Evolutionary conservation across 805 yeast genomes (phyloP).

Genomic region (Torulaspora gathmanii): DNA sequence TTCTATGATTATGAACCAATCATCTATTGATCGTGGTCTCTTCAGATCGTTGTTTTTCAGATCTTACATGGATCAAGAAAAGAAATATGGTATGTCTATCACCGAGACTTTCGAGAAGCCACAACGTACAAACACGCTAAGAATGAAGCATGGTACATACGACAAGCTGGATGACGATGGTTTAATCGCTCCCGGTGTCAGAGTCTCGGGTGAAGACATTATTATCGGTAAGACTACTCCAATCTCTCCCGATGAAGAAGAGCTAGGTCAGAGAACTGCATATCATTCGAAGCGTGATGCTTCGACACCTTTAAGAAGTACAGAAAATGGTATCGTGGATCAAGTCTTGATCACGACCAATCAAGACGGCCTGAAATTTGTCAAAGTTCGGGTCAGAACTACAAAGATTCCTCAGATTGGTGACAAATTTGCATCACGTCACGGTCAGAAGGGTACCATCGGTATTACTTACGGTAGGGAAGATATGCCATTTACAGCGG

Average conservation of each 20-base stretch:
- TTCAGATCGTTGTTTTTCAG: slow-evolving; percentile 94
- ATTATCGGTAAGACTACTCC: slow-evolving; percentile 99
- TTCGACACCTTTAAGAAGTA: slow-evolving; percentile 91
- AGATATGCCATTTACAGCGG: slow-evolving; percentile 96
- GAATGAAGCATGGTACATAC: slow-evolving; percentile 96
- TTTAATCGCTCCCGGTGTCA: slow-evolving; percentile 93
- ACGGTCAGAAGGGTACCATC: slow-evolving; percentile 99
- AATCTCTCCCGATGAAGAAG: slow-evolving; percentile 98
- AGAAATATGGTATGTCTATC: slow-evolving; percentile 96
- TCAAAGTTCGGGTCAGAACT: slow-evolving; percentile 97
- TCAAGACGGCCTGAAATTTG: slow-evolving; percentile 96
- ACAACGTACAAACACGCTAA: slow-evolving; percentile 84
- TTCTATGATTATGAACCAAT: slow-evolving; percentile 99
- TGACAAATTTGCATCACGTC: slow-evolving; percentile 98
- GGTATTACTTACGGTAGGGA: slow-evolving; percentile 98
- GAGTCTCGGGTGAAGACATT: slow-evolving; percentile 98
- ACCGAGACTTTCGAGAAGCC: slow-evolving; percentile 98
- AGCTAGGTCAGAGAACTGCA: slow-evolving; percentile 96
- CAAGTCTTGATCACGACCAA: slow-evolving; percentile 95
- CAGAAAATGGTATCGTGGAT: slow-evolving; percentile 97
- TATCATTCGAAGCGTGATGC: slow-evolving; percentile 99
- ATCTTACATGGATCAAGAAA: slow-evolving; percentile 97
- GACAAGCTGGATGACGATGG: slow-evolving; percentile 99
- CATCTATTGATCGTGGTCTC: slow-evolving; percentile 92
- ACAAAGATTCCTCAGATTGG: slow-evolving; percentile 98